A percentile compares a stretch with the other conserved stretches of the same genome.
phyloP scores from a whole-genome alignment of 2,329 filamentous ascomycete genomes.

The Ceratocystiopsis brevicomis region DNA sequence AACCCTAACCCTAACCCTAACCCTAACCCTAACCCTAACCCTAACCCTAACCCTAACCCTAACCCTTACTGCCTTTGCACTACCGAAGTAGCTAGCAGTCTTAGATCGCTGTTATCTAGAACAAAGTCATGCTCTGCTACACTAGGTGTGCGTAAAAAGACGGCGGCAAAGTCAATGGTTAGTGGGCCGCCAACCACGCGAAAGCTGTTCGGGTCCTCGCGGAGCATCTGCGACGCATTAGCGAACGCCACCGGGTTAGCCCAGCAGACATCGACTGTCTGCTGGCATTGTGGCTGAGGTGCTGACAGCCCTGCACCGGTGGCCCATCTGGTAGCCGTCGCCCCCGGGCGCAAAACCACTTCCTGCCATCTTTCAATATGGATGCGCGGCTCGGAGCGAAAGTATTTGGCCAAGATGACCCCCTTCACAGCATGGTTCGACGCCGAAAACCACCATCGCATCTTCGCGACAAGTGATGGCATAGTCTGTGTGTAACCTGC shows the following conservation, averaged over 20 bases:
- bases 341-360: background rate
- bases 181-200: background rate
- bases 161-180: background rate
- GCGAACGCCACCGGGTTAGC: background rate
- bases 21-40: no score
- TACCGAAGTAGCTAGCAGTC: background rate
- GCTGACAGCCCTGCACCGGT: no score
- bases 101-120: background rate
- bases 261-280: background rate
- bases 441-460: background rate
- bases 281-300: background rate
- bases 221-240: background rate
- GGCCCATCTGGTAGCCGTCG: no score
- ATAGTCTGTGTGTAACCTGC: background rate
- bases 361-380: background rate
- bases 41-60: no score
- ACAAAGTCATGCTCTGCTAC: background rate
- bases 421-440: background rate
- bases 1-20: no score
- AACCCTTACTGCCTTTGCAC: background rate
- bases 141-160: background rate
- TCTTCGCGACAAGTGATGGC: background rate
- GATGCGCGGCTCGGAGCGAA: background rate
- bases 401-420: background rate
- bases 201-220: background rate